Evolutionary conservation across 2,329 filamentous ascomycete species (phyloP).

Genomic region (Sphaerostilbella broomeana): DNA sequence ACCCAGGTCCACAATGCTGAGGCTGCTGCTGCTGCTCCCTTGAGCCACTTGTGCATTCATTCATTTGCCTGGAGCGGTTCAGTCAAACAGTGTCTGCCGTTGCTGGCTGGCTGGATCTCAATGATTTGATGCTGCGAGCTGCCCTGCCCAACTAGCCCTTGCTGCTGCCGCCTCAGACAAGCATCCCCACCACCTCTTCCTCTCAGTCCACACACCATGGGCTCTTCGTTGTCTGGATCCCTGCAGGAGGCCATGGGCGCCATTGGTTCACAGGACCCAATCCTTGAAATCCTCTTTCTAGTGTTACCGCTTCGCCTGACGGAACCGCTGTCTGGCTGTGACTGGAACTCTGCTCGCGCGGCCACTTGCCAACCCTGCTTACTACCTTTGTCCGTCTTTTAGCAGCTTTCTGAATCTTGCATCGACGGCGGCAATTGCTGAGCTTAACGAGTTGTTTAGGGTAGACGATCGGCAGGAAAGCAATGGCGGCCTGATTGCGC

Average conservation of each 20-base stretch:
- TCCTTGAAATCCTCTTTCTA: constrained; percentile 2
- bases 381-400: neutral
- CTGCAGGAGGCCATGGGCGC: constrained; percentile 17
- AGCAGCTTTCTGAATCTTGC: neutral
- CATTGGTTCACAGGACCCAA: constrained; percentile 15
- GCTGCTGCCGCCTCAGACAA: constrained; percentile 12
- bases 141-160: constrained; percentile 2
- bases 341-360: constrained; percentile 1
- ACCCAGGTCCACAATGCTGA: no score
- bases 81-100: no score
- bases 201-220: constrained; percentile 13
- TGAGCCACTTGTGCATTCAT: no score
- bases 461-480: neutral
- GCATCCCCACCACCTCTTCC: constrained; percentile 10
- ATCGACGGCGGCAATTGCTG: no score
- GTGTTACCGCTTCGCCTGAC: constrained; percentile 3
- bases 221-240: constrained; percentile 17
- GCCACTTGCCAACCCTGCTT: constrained; percentile 2
- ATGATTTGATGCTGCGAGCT: constrained; percentile 1
- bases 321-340: constrained; percentile 1
- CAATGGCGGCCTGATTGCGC: constrained; percentile 12
- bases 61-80: no score
- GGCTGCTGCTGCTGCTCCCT: no score
- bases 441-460: no score
- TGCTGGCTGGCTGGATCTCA: neutral